phyloP scores from a whole-genome alignment of 2,329 filamentous ascomycete species.

The Colletotrichum brevisporum region DNA sequence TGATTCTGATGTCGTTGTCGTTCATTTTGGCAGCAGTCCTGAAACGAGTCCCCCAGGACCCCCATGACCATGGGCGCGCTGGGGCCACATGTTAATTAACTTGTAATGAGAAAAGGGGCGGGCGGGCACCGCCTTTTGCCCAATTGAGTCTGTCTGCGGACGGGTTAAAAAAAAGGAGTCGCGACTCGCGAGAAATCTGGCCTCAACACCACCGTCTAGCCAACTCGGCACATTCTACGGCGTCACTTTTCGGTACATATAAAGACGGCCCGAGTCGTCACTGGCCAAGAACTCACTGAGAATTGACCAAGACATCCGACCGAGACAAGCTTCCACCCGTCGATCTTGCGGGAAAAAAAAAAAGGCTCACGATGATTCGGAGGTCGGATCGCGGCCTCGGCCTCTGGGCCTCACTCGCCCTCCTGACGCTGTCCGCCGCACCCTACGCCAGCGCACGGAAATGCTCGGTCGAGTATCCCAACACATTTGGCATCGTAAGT shows the following conservation, averaged over 20 bases:
- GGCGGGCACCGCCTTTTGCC: conserved; percentile 1
- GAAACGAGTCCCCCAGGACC: background rate
- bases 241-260: background rate
- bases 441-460: background rate
- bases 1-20: background rate
- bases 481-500: background rate
- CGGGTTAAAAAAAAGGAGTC: too few relatives aligned
- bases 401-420: background rate
- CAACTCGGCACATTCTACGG: background rate
- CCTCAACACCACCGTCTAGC: background rate
- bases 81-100: background rate
- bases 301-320: too few relatives aligned
- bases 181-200: background rate
- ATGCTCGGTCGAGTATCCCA: background rate
- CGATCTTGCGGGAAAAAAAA: too few relatives aligned
- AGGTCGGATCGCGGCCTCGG: background rate
- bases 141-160: too few relatives aligned
- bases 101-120: background rate
- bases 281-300: too few relatives aligned
- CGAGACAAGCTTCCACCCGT: too few relatives aligned
- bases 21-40: background rate
- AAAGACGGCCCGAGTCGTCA: too few relatives aligned
- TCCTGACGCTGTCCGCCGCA: background rate
- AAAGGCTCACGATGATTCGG: too few relatives aligned
- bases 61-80: background rate